Conservation (phyloP, 441 rosid species). For the Cnidoscolus chayamansa region DNA sequence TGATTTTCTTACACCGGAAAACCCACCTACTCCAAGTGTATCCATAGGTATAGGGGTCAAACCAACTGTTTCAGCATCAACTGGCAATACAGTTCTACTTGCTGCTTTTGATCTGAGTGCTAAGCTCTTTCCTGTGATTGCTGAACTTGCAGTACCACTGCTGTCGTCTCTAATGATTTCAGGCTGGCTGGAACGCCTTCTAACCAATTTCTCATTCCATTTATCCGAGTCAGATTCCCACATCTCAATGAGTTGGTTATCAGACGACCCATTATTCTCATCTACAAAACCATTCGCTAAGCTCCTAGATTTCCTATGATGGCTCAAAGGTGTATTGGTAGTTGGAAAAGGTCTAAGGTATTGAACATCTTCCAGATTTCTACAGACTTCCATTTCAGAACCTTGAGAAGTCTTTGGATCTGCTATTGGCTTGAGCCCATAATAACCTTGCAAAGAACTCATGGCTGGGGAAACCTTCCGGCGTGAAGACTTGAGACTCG, state of each 20-base stretch:
- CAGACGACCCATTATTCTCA: slow-evolving; percentile 37
- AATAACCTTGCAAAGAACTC: slow-evolving; percentile 50
- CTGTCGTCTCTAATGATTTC: slow-evolving; percentile 52
- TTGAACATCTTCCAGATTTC: slow-evolving; percentile 22
- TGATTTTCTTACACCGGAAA: slow-evolving; percentile 49
- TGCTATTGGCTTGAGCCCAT: slow-evolving; percentile 32
- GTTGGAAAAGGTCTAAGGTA: slow-evolving; percentile 36
- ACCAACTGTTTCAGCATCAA: slow-evolving; percentile 33
- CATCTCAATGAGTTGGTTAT: slow-evolving; percentile 15
- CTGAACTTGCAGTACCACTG: slow-evolving; percentile 31
- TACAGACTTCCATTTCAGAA: slow-evolving; percentile 41
- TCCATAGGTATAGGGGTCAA: slow-evolving; percentile 33
- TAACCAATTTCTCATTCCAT: slow-evolving; percentile 40
- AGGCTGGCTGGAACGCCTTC: slow-evolving; percentile 42
- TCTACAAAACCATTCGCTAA: slow-evolving; percentile 37
- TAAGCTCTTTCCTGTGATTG: slow-evolving; percentile 45
- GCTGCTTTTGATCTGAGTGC: slow-evolving; percentile 52
- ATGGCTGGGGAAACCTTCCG: slow-evolving; percentile 49
- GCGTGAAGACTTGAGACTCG: slow-evolving; percentile 43
- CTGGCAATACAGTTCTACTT: slow-evolving; percentile 24
- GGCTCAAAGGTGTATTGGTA: slow-evolving; percentile 40
- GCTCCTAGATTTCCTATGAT: slow-evolving; percentile 62
- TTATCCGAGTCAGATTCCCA: slow-evolving; percentile 31
- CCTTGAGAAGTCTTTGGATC: slow-evolving; percentile 31
- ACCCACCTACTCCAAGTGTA: slow-evolving; percentile 29